phyloP scores from a whole-genome alignment of 179 eudicot genomes.

The Amaranthus tricolor region DNA sequence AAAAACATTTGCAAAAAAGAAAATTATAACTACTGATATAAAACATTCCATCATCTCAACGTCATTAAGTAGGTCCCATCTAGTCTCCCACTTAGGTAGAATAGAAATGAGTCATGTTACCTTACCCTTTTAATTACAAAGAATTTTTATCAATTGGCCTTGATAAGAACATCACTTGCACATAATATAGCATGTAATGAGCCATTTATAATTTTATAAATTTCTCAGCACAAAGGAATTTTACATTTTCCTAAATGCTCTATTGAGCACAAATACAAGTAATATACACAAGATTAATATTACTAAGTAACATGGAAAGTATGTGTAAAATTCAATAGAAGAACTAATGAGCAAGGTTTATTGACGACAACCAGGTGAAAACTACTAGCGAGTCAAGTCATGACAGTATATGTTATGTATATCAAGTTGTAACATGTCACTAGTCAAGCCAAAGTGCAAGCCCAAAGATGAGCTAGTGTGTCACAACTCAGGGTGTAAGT shows the following conservation, averaged over 20 bases:
- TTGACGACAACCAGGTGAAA: background rate
- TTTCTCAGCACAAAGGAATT: background rate
- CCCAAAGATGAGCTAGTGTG: too few relatives aligned
- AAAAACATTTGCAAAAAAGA: conserved; percentile 7
- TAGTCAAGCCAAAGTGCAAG: background rate
- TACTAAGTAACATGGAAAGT: background rate
- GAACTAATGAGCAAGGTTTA: background rate
- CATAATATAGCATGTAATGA: too few relatives aligned
- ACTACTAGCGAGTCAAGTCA: background rate
- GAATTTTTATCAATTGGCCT: too few relatives aligned
- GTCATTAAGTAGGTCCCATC: too few relatives aligned
- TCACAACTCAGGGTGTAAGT: too few relatives aligned
- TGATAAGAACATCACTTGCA: too few relatives aligned
- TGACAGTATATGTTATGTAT: background rate
- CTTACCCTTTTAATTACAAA: too few relatives aligned
- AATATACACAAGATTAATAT: background rate
- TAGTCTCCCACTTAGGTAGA: too few relatives aligned
- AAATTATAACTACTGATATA: background rate
- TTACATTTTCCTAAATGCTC: background rate
- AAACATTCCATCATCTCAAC: too few relatives aligned
- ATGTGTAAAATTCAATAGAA: background rate
- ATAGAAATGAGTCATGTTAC: too few relatives aligned
- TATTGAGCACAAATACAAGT: background rate
- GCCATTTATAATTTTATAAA: background rate
- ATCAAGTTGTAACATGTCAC: background rate